phyloP scores from a whole-genome alignment of 805 yeast species.

The Yarrowia deformans region DNA sequence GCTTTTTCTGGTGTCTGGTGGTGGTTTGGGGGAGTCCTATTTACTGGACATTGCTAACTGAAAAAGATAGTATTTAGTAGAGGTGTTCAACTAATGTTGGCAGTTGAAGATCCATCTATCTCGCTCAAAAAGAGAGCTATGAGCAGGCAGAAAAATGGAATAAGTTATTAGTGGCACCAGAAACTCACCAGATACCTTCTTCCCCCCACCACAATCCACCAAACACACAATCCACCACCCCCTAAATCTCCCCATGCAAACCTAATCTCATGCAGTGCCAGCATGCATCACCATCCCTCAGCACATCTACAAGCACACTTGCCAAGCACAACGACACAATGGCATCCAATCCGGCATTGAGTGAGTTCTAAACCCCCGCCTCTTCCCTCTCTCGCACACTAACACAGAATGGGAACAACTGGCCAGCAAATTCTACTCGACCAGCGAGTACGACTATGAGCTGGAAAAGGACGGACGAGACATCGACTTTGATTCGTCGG shows the following conservation, averaged over 20 bases:
- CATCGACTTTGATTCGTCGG: conserved; percentile 53
- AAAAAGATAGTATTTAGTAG: too few relatives aligned
- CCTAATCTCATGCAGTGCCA: conserved; percentile 32
- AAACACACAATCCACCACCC: background rate
- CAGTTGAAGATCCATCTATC: too few relatives aligned
- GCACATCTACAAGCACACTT: background rate
- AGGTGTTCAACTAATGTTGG: too few relatives aligned
- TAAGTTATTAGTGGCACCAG: too few relatives aligned
- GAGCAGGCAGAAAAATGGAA: too few relatives aligned
- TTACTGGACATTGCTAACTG: too few relatives aligned
- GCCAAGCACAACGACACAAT: background rate
- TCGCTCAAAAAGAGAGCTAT: background rate
- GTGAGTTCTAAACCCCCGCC: background rate
- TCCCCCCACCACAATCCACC: background rate
- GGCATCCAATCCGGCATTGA: conserved; percentile 36
- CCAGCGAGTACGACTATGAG: conserved; percentile 63
- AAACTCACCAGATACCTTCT: too few relatives aligned
- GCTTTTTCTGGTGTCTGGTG: too few relatives aligned
- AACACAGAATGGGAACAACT: conserved; percentile 76
- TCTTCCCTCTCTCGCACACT: background rate
- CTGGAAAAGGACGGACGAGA: conserved; percentile 55
- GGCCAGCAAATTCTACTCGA: conserved; percentile 71
- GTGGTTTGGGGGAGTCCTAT: too few relatives aligned
- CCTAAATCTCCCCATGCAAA: background rate
- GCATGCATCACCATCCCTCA: conserved; percentile 1